Evolutionary conservation across 345 rosid species (phyloP).

Genomic region (Salix caprea): DNA sequence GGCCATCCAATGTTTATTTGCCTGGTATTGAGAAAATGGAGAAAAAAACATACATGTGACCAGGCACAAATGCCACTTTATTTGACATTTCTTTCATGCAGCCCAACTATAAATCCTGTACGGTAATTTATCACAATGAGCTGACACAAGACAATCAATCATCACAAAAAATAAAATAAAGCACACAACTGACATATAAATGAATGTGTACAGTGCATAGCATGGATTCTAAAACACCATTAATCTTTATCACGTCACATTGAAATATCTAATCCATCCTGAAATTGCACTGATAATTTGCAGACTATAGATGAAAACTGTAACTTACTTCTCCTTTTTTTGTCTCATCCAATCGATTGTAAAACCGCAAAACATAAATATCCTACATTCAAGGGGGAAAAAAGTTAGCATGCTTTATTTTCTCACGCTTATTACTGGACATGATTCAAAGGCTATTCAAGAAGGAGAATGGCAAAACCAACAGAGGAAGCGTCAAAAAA

Average conservation of each 20-base stretch:
- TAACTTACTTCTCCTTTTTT: constrained; percentile 89
- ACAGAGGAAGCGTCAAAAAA: background rate
- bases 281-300: background rate
- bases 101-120: background rate
- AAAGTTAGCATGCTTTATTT: background rate
- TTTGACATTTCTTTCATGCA: background rate
- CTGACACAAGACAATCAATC: background rate
- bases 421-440: background rate
- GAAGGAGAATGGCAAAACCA: no score
- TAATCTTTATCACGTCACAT: background rate
- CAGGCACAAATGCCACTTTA: background rate
- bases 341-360: constrained; percentile 69
- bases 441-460: background rate
- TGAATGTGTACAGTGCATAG: background rate
- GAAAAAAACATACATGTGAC: background rate
- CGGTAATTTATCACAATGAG: background rate
- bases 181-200: background rate
- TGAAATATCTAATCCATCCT: background rate
- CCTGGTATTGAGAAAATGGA: background rate
- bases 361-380: constrained; percentile 65
- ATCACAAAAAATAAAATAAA: background rate
- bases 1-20: background rate
- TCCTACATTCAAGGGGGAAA: constrained; percentile 42
- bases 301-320: constrained; percentile 1
- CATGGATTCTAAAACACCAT: background rate